Percentiles rank a stretch among this genome's conserved stretches.
These are phyloP conservation scores for Lachancea mirantina DNA, from an alignment of 805 yeast genomes.

Conservation along the genomic window DNA sequence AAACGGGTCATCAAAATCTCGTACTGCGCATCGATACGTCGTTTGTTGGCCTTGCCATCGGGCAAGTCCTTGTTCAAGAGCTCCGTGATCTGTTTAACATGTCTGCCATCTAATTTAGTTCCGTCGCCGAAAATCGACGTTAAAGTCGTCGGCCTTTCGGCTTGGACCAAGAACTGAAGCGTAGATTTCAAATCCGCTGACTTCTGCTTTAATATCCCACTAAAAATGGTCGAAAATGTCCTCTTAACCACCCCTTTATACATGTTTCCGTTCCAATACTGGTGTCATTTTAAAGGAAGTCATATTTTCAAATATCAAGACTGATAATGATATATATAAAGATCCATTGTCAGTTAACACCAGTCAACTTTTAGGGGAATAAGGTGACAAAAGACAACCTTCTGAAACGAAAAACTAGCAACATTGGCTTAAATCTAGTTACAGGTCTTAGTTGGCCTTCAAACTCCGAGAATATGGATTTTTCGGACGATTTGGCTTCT, in stretches of 20 bases:
- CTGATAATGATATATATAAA: too few relatives aligned
- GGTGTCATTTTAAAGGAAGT: too few relatives aligned
- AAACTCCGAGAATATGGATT: too few relatives aligned
- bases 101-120: conserved; percentile 12
- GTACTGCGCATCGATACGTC: conserved; percentile 24
- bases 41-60: conserved; percentile 16
- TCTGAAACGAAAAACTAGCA: too few relatives aligned
- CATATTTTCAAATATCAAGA: too few relatives aligned
- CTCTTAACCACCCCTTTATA: conserved; percentile 1
- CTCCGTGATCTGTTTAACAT: conserved; percentile 23
- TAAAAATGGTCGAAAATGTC: conserved; percentile 14
- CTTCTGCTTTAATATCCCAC: conserved; percentile 16
- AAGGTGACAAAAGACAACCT: too few relatives aligned
- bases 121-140: conserved; percentile 5
- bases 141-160: conserved; percentile 4
- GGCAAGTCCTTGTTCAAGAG: conserved; percentile 26
- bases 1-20: conserved; percentile 23
- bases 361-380: too few relatives aligned
- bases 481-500: conserved; percentile 24
- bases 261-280: too few relatives aligned
- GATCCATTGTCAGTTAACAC: too few relatives aligned
- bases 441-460: too few relatives aligned
- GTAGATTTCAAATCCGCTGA: conserved; percentile 22
- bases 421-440: too few relatives aligned
- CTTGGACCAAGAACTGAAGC: conserved; percentile 19